A percentile compares a stretch with the other conserved stretches of the same genome.
Conservation (phyloP, 805 yeast genomes). For the Yarrowia sp. region DNA sequence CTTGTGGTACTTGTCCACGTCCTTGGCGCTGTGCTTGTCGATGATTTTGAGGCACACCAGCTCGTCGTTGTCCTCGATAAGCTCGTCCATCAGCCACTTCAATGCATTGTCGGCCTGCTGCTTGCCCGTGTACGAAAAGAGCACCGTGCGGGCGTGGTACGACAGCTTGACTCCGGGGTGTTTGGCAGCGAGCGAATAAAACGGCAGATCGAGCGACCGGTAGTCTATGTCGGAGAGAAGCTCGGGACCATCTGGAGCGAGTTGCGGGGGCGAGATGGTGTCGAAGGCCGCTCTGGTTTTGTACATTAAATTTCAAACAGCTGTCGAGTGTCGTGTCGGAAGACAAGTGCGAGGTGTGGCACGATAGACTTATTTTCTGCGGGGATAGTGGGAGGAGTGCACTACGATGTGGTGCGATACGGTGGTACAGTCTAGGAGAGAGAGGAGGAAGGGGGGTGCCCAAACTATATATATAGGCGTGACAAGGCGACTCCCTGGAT, state of each 20-base stretch:
- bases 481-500: no score
- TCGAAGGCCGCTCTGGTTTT: slow-evolving; percentile 27
- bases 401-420: no score
- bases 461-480: no score
- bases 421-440: no score
- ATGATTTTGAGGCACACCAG: slow-evolving; percentile 47
- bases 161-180: slow-evolving; percentile 23
- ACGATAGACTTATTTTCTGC: slow-evolving; percentile 17
- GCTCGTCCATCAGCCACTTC: slow-evolving; percentile 47
- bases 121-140: slow-evolving; percentile 23
- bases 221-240: slow-evolving; percentile 23
- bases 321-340: neutral
- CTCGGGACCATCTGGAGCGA: slow-evolving; percentile 1
- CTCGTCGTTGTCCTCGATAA: slow-evolving; percentile 48
- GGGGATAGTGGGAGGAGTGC: neutral
- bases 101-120: slow-evolving; percentile 41
- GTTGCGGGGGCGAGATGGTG: slow-evolving; percentile 24
- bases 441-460: no score
- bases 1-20: slow-evolving; percentile 27
- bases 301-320: slow-evolving; percentile 12
- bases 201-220: slow-evolving; percentile 24
- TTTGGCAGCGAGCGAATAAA: slow-evolving; percentile 23
- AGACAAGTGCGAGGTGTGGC: neutral
- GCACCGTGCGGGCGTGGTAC: slow-evolving; percentile 14
- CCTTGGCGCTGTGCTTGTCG: slow-evolving; percentile 37